These are phyloP conservation scores for Magnolia sinica DNA, from an alignment of 164 flowering plant species.

Conservation along the genomic window DNA sequence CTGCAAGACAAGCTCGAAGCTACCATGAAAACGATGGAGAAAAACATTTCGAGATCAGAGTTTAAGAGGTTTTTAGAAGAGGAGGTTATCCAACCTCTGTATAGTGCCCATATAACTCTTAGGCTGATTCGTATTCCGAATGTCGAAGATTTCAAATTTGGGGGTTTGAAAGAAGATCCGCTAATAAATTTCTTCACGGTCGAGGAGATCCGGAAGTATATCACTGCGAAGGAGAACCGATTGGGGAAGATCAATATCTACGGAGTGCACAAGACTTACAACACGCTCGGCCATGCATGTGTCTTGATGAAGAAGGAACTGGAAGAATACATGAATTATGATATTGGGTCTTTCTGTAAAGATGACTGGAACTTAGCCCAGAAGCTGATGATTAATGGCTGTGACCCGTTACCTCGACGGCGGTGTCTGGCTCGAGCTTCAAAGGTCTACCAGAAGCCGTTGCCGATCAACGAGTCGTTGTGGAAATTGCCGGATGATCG, in stretches of 20 bases:
- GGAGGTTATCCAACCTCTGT: conserved; percentile 74
- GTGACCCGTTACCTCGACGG: conserved; percentile 87
- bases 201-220: conserved; percentile 86
- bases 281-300: conserved; percentile 84
- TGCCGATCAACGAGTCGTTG: conserved; percentile 69
- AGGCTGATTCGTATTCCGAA: conserved; percentile 72
- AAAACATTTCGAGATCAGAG: conserved; percentile 40
- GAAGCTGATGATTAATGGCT: conserved; percentile 81
- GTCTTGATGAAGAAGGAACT: conserved; percentile 68
- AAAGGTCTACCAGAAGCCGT: conserved; percentile 69
- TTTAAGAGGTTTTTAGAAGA: conserved; percentile 53
- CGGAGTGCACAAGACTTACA: conserved; percentile 50
- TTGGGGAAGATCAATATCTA: conserved; percentile 59
- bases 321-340: conserved; percentile 90
- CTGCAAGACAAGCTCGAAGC: conserved; percentile 73
- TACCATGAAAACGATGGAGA: conserved; percentile 49
- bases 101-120: conserved; percentile 71
- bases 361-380: conserved; percentile 89
- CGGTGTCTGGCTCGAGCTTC: conserved; percentile 83
- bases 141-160: not conserved
- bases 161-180: conserved; percentile 51
- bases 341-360: conserved; percentile 82
- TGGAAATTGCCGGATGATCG: conserved; percentile 76
- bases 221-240: conserved; percentile 70
- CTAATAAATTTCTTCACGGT: conserved; percentile 61